These are phyloP conservation scores for Yamadazyma sp. DNA, from an alignment of 805 yeast species.

Conservation along the genomic window DNA sequence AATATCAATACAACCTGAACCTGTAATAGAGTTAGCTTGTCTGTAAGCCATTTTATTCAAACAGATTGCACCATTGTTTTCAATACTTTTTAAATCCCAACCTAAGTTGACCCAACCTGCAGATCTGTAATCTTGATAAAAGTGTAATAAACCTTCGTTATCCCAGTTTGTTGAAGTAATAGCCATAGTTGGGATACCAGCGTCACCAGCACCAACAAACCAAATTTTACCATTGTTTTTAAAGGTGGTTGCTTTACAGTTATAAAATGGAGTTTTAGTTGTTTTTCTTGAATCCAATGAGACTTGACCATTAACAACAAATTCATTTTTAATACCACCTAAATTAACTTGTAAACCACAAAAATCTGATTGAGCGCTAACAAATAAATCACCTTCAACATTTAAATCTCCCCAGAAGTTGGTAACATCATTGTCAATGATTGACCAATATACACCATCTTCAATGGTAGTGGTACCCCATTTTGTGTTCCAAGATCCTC, in stretches of 20 bases:
- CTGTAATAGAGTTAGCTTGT: constrained; percentile 17
- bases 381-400: constrained; percentile 21
- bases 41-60: constrained; percentile 17
- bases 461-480: constrained; percentile 19
- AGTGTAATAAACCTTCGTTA: constrained; percentile 19
- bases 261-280: constrained; percentile 17
- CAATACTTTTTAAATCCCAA: constrained; percentile 15
- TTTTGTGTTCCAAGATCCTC: constrained; percentile 8
- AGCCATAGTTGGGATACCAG: constrained; percentile 15
- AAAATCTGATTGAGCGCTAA: constrained; percentile 14
- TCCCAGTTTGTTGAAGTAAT: constrained; percentile 13
- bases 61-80: constrained; percentile 22
- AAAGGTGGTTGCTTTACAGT: constrained; percentile 17
- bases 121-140: constrained; percentile 17
- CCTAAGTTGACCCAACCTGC: constrained; percentile 15
- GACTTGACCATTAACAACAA: constrained; percentile 17
- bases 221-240: constrained; percentile 22
- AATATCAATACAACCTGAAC: constrained; percentile 21
- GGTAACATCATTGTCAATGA: constrained; percentile 19
- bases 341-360: constrained; percentile 16
- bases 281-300: constrained; percentile 21
- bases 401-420: constrained; percentile 20
- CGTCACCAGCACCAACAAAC: constrained; percentile 20
- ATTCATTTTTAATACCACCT: constrained; percentile 11
- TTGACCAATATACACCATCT: constrained; percentile 24